These are phyloP conservation scores for Dioscorea alata DNA, from an alignment of 106 monocot genomes.

Conservation along the genomic window DNA sequence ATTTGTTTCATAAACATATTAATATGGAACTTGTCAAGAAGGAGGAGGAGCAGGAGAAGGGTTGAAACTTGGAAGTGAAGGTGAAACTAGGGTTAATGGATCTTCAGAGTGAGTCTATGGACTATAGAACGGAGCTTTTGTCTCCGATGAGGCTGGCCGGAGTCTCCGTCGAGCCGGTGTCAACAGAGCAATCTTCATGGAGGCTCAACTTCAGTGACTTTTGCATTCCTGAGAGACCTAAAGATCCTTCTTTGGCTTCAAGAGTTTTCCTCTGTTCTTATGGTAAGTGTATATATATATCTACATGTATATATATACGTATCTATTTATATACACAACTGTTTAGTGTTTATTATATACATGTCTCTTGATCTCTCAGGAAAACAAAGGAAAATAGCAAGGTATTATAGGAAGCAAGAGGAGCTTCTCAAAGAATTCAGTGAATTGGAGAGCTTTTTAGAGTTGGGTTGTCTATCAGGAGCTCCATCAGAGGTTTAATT, in stretches of 20 bases:
- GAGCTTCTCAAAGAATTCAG: background rate
- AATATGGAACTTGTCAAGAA: background rate
- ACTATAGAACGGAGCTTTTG: constrained; percentile 26
- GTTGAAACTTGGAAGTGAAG: background rate
- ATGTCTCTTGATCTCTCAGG: background rate
- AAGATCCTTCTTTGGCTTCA: background rate
- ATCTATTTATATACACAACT: too few species aligned
- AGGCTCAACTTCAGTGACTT: background rate
- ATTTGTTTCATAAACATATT: background rate
- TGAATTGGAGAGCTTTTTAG: background rate
- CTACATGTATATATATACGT: background rate
- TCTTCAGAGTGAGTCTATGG: constrained; percentile 18
- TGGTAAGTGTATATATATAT: background rate
- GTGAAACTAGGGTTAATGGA: constrained; percentile 8
- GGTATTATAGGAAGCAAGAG: constrained; percentile 3
- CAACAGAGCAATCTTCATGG: background rate
- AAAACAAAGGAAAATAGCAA: background rate
- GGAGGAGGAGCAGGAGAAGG: background rate
- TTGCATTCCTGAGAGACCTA: background rate
- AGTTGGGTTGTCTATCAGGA: background rate
- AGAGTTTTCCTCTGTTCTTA: background rate
- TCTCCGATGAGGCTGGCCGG: constrained; percentile 17
- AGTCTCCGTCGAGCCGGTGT: background rate
- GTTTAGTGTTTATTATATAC: too few species aligned
- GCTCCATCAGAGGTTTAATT: background rate